phyloP scores from a whole-genome alignment of 2,329 filamentous ascomycete genomes.

The Trichophyton simii region DNA sequence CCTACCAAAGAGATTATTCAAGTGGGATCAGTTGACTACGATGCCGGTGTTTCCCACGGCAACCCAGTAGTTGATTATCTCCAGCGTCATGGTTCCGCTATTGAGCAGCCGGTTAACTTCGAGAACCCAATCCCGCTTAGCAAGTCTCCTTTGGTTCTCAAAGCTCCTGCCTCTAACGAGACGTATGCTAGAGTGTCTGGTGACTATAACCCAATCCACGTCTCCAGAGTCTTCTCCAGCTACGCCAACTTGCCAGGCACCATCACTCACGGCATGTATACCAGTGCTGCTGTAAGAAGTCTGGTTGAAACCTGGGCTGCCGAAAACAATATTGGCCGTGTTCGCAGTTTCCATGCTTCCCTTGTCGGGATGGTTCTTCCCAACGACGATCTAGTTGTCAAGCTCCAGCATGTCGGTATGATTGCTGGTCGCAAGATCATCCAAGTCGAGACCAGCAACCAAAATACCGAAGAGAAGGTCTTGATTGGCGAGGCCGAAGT shows the following conservation, averaged over 20 bases:
- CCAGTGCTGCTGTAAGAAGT: slow-evolving; percentile 87
- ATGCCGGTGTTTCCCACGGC: slow-evolving; percentile 78
- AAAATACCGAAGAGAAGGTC: slow-evolving; percentile 93
- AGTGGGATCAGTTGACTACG: slow-evolving; percentile 93
- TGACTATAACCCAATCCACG: slow-evolving; percentile 98
- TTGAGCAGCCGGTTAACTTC: slow-evolving; percentile 93
- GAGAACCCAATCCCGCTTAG: slow-evolving; percentile 94
- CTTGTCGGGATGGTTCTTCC: slow-evolving; percentile 98
- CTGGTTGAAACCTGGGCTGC: slow-evolving; percentile 97
- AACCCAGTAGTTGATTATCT: slow-evolving; percentile 97
- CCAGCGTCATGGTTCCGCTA: slow-evolving; percentile 74
- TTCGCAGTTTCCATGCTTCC: slow-evolving; percentile 91
- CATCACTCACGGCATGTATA: slow-evolving; percentile 99
- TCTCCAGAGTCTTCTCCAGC: slow-evolving; percentile 88
- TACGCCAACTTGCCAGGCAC: slow-evolving; percentile 94
- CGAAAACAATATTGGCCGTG: slow-evolving; percentile 94
- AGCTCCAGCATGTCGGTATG: slow-evolving; percentile 94
- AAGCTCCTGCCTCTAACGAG: slow-evolving; percentile 91
- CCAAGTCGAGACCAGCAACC: slow-evolving; percentile 93
- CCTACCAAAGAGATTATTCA: slow-evolving; percentile 96
- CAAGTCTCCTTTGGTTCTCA: slow-evolving; percentile 75
- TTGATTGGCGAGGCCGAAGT: slow-evolving; percentile 91
- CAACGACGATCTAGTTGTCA: slow-evolving; percentile 89
- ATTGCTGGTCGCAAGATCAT: slow-evolving; percentile 97
- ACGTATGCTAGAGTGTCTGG: slow-evolving; percentile 95